Conservation (phyloP, 225 moss, liverwort and hornwort species). For the Ulota crispa region DNA sequence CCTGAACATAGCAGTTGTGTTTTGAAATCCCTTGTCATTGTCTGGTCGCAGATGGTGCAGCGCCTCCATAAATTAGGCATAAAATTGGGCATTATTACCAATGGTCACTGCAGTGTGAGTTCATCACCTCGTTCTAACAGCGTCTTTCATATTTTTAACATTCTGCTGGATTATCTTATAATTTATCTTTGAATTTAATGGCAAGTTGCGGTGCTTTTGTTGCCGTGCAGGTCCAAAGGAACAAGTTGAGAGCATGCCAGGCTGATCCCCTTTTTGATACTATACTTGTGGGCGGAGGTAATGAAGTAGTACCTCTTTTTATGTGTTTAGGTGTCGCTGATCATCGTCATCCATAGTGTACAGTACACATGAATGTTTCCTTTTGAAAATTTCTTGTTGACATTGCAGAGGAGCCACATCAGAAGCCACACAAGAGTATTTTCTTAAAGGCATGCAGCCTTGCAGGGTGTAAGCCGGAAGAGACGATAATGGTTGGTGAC, state of each 20-base stretch:
- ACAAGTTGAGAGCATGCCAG: constrained; percentile 79
- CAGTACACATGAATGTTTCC: neutral
- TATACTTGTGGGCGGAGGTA: constrained; percentile 93
- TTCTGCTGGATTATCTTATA: neutral
- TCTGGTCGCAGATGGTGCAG: constrained; percentile 63
- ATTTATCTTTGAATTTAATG: neutral
- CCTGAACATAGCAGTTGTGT: neutral
- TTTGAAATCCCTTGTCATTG: neutral
- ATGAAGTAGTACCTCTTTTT: neutral
- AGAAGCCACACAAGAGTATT: constrained; percentile 84
- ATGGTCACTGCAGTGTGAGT: constrained; percentile 77
- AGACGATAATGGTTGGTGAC: constrained; percentile 92
- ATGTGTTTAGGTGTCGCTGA: neutral
- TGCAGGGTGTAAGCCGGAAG: constrained; percentile 68
- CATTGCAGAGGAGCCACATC: constrained; percentile 76
- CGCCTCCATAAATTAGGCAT: constrained; percentile 61
- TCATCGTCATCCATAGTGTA: neutral
- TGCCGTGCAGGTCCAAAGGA: constrained; percentile 77
- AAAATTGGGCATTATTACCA: constrained; percentile 91
- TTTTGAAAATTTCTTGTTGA: neutral
- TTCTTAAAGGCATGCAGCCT: constrained; percentile 82
- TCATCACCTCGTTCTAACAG: neutral
- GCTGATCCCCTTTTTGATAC: constrained; percentile 79
- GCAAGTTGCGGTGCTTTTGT: neutral
- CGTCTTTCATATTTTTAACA: neutral